Evolutionary conservation across 164 flowering plant genomes (phyloP).

Genomic region (Nymphaea thermarum): DNA sequence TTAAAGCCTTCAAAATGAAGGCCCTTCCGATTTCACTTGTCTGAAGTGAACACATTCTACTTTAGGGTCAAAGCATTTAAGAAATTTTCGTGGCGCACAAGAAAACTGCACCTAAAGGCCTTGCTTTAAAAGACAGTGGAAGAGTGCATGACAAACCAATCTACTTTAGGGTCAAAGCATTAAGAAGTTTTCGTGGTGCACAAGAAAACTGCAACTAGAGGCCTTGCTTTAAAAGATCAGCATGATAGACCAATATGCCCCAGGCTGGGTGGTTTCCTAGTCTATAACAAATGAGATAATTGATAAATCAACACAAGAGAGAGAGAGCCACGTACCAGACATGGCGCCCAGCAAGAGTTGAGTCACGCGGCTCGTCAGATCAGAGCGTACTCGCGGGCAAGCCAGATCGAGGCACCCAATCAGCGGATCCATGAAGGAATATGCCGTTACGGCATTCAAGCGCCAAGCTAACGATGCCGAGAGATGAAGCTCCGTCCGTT

Average conservation of each 20-base stretch:
- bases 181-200: background rate
- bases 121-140: background rate
- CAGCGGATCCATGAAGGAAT: constrained; percentile 33
- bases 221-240: background rate
- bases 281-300: background rate
- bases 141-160: background rate
- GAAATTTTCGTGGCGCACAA: too few species aligned
- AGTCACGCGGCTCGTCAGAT: constrained; percentile 18
- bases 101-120: background rate
- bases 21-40: too few species aligned
- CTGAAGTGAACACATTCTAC: background rate
- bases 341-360: constrained; percentile 30
- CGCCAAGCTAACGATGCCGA: constrained; percentile 39
- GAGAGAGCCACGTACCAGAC: constrained; percentile 19
- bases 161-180: background rate
- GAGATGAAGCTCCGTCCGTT: constrained; percentile 38
- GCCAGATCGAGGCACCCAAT: constrained; percentile 9
- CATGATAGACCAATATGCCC: background rate
- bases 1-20: too few species aligned
- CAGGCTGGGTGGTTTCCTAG: background rate
- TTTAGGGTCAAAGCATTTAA: background rate
- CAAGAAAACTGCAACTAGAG: background rate
- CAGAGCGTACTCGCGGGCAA: constrained; percentile 7
- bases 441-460: constrained; percentile 28
- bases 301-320: background rate